These are phyloP conservation scores for Lasiosphaeris hirsuta DNA, from an alignment of 495 filamentous ascomycete genomes.

Conservation along the genomic window DNA sequence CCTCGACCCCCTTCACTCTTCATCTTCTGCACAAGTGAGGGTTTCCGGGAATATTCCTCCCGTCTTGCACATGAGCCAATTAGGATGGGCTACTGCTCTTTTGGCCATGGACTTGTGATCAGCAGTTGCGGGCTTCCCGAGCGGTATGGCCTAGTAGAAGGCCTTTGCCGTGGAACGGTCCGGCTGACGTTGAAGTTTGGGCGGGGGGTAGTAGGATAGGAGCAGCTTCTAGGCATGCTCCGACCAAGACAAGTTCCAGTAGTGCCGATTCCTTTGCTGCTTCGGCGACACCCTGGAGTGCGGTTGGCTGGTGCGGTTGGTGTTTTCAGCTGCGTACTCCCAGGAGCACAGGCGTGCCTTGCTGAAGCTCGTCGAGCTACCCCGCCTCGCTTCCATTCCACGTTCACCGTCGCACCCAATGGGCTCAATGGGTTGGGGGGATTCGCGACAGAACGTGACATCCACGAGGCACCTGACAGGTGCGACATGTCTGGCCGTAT, in stretches of 20 bases:
- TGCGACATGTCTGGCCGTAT: slow-evolving; percentile 11
- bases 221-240: no score
- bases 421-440: slow-evolving; percentile 14
- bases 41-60: no score
- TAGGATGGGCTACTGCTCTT: no score
- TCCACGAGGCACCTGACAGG: slow-evolving; percentile 20
- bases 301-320: background rate
- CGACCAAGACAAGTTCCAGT: no score
- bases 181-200: slow-evolving; percentile 3
- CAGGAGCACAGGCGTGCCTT: background rate
- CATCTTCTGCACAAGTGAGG: no score
- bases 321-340: slow-evolving; percentile 2
- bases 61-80: no score
- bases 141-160: background rate
- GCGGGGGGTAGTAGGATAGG: background rate
- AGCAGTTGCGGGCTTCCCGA: slow-evolving; percentile 7
- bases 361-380: background rate
- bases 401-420: background rate
- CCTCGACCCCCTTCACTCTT: no score
- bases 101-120: slow-evolving; percentile 6
- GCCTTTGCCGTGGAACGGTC: slow-evolving; percentile 14
- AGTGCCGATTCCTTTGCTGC: background rate
- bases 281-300: slow-evolving; percentile 5
- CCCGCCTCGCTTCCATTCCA: slow-evolving; percentile 7
- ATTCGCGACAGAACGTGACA: slow-evolving; percentile 19